A percentile compares a stretch with the other conserved stretches of the same genome.
These are phyloP conservation scores for Herpetospermum pedunculosum DNA, from an alignment of 306 rosid genomes.

Conservation along the genomic window DNA sequence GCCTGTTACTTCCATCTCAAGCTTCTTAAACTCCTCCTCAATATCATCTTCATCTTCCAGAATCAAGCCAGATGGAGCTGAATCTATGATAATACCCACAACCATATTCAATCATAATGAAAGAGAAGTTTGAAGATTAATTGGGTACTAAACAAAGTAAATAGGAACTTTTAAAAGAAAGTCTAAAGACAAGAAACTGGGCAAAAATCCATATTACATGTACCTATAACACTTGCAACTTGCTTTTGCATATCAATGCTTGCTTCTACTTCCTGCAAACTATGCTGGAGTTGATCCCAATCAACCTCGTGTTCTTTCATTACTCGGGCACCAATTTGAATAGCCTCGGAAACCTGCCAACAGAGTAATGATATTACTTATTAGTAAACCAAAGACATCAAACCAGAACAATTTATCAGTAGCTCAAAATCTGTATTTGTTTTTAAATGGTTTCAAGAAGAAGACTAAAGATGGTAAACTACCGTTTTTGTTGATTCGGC, in stretches of 20 bases:
- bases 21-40: slow-evolving; percentile 64
- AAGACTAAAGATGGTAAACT: neutral
- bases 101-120: neutral
- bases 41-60: slow-evolving; percentile 59
- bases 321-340: slow-evolving; percentile 70
- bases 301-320: slow-evolving; percentile 59
- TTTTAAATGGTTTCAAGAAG: neutral
- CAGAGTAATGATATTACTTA: slow-evolving; percentile 5
- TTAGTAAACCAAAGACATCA: neutral
- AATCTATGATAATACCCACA: slow-evolving; percentile 35
- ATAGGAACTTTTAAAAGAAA: neutral
- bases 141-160: neutral
- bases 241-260: slow-evolving; percentile 68
- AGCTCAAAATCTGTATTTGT: neutral
- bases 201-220: neutral
- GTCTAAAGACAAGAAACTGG: neutral
- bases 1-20: slow-evolving; percentile 43
- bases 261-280: slow-evolving; percentile 67
- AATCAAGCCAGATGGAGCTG: slow-evolving; percentile 27
- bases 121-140: neutral
- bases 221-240: slow-evolving; percentile 69
- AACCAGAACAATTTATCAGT: neutral
- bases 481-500: slow-evolving; percentile 86
- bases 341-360: slow-evolving; percentile 81
- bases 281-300: slow-evolving; percentile 55